phyloP scores from a whole-genome alignment of 2,329 filamentous ascomycete species.

The Grosmannia serpens region DNA sequence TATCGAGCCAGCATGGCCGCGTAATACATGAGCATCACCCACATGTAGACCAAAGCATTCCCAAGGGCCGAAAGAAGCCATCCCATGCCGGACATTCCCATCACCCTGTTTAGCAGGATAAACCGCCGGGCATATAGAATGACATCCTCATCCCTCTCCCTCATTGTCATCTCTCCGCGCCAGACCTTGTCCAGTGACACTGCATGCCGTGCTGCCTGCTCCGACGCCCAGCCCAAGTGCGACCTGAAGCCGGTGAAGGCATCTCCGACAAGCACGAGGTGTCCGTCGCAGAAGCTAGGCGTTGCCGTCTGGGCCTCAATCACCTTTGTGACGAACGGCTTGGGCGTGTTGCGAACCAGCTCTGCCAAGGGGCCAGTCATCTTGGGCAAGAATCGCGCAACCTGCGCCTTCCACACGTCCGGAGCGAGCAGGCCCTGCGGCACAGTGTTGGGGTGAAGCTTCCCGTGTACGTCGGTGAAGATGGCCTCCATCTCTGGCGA shows the following conservation, averaged over 20 bases:
- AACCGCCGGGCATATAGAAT: too few species aligned
- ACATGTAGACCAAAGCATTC: too few species aligned
- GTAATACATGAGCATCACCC: too few species aligned
- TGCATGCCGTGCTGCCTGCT: neutral
- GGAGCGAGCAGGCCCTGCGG: neutral
- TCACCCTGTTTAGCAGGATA: too few species aligned
- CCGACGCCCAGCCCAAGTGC: neutral
- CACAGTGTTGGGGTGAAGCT: neutral
- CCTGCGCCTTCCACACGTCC: neutral
- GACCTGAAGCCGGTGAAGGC: neutral
- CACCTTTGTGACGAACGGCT: neutral
- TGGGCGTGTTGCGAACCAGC: neutral
- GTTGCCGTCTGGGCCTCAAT: neutral
- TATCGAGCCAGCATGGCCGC: too few species aligned
- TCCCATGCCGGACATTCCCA: too few species aligned
- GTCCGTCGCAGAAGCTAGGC: neutral
- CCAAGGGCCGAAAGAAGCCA: too few species aligned
- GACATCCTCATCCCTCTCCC: too few species aligned
- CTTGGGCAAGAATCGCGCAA: neutral
- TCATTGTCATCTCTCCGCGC: neutral
- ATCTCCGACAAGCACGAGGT: neutral
- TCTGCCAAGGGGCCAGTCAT: neutral
- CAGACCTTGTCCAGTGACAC: neutral
- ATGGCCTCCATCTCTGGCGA: neutral
- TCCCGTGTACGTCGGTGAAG: neutral